Base-by-base conservation (phyloP, 352 stramenopile species). In the Nannochloropsis limnetica region DNA sequence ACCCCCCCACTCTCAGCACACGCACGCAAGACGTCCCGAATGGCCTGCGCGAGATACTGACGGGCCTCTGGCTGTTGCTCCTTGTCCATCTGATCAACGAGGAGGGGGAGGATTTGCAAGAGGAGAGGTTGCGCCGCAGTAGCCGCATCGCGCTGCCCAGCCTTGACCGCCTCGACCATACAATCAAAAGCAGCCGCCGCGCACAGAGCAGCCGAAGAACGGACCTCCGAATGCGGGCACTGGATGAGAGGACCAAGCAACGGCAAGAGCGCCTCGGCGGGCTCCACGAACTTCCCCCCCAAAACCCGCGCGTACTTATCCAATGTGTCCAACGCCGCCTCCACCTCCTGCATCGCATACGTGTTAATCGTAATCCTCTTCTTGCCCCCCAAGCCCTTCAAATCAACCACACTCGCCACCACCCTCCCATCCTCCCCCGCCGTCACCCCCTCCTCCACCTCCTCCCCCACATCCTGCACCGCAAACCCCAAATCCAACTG, bases 301-400 rank as follows among this genome's bases (percentile, higher is more conserved):
- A 69, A 22, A 5, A 69, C 54, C 20, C 54, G 54, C 54, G 54
- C 54, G 23, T 69, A 69, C 20, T 69, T 69, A 28, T 69, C 54
- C 9, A 69, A 22, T 5, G 54, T 69, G 0, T 69, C 23, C 54
- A 69, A 69, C 20, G 54, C 54, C 8, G 54, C 54, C 1, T 69
- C 54, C 6, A 69, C 54, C 23, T 69, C 54, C 54, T 69, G 54
- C 54, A 69, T 28, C 20, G 54, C 54, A 69, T 69, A 69, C 54
- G 54, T 69, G 20, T 69, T 69, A 23, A 69, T 28, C 20, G 54
- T 69, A 15, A 69, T 69, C 20, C 8, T 8, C 23, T 69, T 69
- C 54, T 69, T 69, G 20, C 54, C 54, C 4, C 54, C 54, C 54
- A 69, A 11, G 4, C 54, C 54, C 20, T 69, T 69, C 54, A 69